Evolutionary conservation across 352 stramenopile genomes (phyloP).

Genomic region (Globisporangium cederbergense): DNA sequence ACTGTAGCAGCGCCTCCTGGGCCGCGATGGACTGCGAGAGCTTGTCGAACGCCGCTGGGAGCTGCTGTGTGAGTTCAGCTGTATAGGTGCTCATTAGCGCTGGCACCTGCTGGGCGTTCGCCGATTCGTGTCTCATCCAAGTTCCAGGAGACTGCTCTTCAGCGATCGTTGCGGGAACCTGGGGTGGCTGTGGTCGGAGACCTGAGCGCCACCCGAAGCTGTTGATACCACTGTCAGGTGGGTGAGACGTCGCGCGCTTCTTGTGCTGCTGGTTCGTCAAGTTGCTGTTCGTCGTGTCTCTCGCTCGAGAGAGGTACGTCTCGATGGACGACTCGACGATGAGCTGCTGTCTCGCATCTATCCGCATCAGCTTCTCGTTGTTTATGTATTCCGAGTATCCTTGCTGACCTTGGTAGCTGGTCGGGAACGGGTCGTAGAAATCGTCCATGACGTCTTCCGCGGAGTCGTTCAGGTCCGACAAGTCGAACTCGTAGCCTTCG

Average conservation of each 20-base stretch:
- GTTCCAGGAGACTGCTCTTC: background rate
- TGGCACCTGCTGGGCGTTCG: background rate
- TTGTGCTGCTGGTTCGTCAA: background rate
- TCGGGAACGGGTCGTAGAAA: background rate
- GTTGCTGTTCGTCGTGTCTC: background rate
- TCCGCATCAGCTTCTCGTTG: background rate
- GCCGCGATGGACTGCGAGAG: slow-evolving; percentile 8
- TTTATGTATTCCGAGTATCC: background rate
- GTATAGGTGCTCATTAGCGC: background rate
- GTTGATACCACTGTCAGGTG: background rate
- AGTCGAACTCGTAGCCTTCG: slow-evolving; percentile 3
- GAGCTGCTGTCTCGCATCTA: background rate
- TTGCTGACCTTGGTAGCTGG: background rate
- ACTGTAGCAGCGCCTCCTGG: slow-evolving; percentile 11
- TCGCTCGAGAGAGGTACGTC: background rate
- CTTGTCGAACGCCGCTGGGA: slow-evolving; percentile 4
- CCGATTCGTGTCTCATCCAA: background rate
- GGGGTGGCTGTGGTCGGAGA: background rate
- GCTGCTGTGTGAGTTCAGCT: background rate
- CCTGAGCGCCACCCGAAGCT: background rate
- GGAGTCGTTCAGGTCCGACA: slow-evolving; percentile 6
- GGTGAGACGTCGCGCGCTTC: background rate
- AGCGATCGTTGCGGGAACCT: background rate
- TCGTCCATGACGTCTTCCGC: background rate
- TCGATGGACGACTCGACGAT: background rate